These are phyloP conservation scores for Claviceps sp. DNA, from an alignment of 2,329 filamentous ascomycete species.

Conservation along the genomic window DNA sequence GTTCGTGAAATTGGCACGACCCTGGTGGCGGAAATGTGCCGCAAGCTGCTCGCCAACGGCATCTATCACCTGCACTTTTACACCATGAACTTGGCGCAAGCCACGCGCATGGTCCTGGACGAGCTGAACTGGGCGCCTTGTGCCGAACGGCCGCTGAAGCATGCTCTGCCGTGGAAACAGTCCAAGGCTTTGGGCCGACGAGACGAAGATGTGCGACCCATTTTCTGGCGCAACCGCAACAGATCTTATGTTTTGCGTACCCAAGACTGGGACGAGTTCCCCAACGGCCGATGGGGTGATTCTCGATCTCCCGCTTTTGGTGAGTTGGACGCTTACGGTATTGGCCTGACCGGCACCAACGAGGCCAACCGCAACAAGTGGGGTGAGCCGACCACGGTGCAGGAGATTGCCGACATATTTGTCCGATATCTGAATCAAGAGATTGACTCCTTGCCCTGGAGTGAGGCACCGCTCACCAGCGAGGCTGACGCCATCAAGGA, in stretches of 20 bases:
- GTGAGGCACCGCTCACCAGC: slow-evolving; percentile 70
- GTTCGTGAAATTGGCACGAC: slow-evolving; percentile 82
- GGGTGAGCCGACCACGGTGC: slow-evolving; percentile 70
- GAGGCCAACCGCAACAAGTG: slow-evolving; percentile 92
- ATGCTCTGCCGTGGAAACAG: slow-evolving; percentile 90
- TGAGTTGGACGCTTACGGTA: slow-evolving; percentile 85
- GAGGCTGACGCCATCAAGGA: slow-evolving; percentile 70
- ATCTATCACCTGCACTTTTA: slow-evolving; percentile 93
- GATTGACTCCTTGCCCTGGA: slow-evolving; percentile 81
- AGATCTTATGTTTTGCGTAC: slow-evolving; percentile 92
- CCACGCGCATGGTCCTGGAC: slow-evolving; percentile 86
- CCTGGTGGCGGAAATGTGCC: slow-evolving; percentile 81
- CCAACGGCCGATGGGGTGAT: slow-evolving; percentile 97
- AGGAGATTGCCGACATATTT: slow-evolving; percentile 73
- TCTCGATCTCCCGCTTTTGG: slow-evolving; percentile 92
- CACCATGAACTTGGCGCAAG: slow-evolving; percentile 96
- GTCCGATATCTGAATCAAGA: slow-evolving; percentile 72
- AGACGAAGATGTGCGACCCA: slow-evolving; percentile 89
- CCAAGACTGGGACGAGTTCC: slow-evolving; percentile 98
- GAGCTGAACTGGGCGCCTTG: slow-evolving; percentile 75
- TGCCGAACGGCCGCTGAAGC: slow-evolving; percentile 63
- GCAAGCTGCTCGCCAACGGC: slow-evolving; percentile 67
- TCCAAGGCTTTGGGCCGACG: slow-evolving; percentile 80
- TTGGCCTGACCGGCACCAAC: slow-evolving; percentile 86
- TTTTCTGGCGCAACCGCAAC: slow-evolving; percentile 97